Base-by-base conservation (phyloP, 2,329 filamentous ascomycete genomes). In the Hirsutella minnesotensis region DNA sequence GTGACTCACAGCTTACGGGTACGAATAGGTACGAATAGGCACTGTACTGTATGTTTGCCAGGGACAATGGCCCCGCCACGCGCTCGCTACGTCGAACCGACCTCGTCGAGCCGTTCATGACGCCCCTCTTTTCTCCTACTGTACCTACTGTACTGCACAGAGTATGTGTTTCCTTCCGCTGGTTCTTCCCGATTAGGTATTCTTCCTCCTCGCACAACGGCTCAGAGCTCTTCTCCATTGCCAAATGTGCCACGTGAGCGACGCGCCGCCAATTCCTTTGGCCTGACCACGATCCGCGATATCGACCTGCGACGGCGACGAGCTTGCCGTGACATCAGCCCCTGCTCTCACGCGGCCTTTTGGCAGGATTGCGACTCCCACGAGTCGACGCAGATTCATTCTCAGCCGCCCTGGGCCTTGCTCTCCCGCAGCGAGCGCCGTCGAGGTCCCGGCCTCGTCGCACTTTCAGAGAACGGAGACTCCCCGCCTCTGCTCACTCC, bases 371-470 rank as follows among this genome's bases (percentile, higher is more conserved):
- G 51, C 39, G 49, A 54, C 19, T 53, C 24, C 49, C 4, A 72
- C 69, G 21, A 72, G 47, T 60, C 68, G 0, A 73, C 68, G 1
- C 69, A 75, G 47, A 56, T 73, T 15, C 56, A 56, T 73, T 15
- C 56, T 73, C 18, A 59, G 62, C 39, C 63, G 63, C 3, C 61
- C 64, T 1, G 48, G 53, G 37, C 63, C 63, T 20, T 68, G 70
- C 8, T 72, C 73, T 0, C 66, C 67, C 9, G 52, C 12, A 7
- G 7, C 61, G 21, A 65, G 67, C 29, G 53, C 67, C 16, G 57
- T 95, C 44, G 89, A 95, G 60, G 89, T 95, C 3, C 81, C 83
- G 24, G 86, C 86, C n/a, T 95, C 89, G 3, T 95, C 90, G 1
- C 89, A 88, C 2, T 72, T 81, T 44, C 73, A 75, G 46, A 55